Conservation (phyloP, 306 rosid species). For the Dryas drummondii region DNA sequence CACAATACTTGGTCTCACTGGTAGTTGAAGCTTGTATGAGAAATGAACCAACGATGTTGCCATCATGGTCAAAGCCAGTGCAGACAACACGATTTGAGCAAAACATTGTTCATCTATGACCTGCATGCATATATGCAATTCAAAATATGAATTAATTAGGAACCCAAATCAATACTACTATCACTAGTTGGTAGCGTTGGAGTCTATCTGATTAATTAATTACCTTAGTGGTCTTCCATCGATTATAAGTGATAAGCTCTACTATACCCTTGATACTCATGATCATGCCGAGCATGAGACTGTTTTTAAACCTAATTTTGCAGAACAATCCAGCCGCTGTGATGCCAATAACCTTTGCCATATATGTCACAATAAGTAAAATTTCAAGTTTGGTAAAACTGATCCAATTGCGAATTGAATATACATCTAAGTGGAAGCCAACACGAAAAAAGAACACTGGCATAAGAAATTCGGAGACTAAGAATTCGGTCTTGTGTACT, state of each 20-base stretch:
- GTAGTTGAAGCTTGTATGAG: slow-evolving; percentile 41
- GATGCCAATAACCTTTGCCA: slow-evolving; percentile 48
- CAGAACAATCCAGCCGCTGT: slow-evolving; percentile 52
- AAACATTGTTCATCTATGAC: slow-evolving; percentile 49
- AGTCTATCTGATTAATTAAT: neutral
- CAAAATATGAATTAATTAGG: too few species aligned
- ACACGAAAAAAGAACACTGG: slow-evolving; percentile 41
- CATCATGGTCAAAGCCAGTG: slow-evolving; percentile 45
- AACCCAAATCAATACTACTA: neutral
- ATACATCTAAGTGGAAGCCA: slow-evolving; percentile 50
- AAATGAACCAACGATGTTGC: slow-evolving; percentile 48
- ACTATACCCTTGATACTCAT: slow-evolving; percentile 67
- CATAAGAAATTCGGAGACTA: slow-evolving; percentile 43
- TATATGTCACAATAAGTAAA: slow-evolving; percentile 26
- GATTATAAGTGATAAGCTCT: slow-evolving; percentile 45
- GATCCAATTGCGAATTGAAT: slow-evolving; percentile 40
- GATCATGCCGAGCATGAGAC: slow-evolving; percentile 53
- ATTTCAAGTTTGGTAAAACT: slow-evolving; percentile 37
- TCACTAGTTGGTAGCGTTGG: too few species aligned
- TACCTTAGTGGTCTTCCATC: slow-evolving; percentile 39
- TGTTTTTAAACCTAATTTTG: slow-evolving; percentile 57
- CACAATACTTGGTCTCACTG: neutral
- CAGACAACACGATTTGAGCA: slow-evolving; percentile 43
- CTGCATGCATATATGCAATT: slow-evolving; percentile 31
- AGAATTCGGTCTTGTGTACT: slow-evolving; percentile 52